A percentile compares a stretch with the other conserved stretches of the same genome.
Evolutionary conservation across 78 protist genomes (phyloP).

Genomic region (slime mould (Dictyostelium discoideum)): dicty_2.7 NC_007088.5:3984001-3984500

Average conservation of each 20-base stretch:
- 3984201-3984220: slow-evolving; percentile 11
- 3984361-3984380: not conserved
- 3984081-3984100: not conserved
- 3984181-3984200: slow-evolving; percentile 15
- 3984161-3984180: slow-evolving; percentile 27
- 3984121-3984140: not conserved
- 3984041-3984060: slow-evolving; percentile 4
- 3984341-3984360: not conserved
- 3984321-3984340: not conserved
- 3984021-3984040: slow-evolving; percentile 12
- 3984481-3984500: not conserved
- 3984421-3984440: not conserved
- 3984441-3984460: not conserved
- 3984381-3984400: slow-evolving; percentile 3
- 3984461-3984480: slow-evolving; percentile 17
- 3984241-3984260: slow-evolving; percentile 14
- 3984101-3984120: not conserved
- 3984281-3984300: not conserved
- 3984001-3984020: not conserved
- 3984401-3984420: not conserved
- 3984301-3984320: not conserved
- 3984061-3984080: not conserved
- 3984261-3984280: not conserved
- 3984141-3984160: not conserved
- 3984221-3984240: slow-evolving; percentile 24